Evolutionary conservation across 805 yeast genomes (phyloP), one percentile per base, ranked within the genome.

Genomic region (Sungouiozyma ichnusensis): DNA sequence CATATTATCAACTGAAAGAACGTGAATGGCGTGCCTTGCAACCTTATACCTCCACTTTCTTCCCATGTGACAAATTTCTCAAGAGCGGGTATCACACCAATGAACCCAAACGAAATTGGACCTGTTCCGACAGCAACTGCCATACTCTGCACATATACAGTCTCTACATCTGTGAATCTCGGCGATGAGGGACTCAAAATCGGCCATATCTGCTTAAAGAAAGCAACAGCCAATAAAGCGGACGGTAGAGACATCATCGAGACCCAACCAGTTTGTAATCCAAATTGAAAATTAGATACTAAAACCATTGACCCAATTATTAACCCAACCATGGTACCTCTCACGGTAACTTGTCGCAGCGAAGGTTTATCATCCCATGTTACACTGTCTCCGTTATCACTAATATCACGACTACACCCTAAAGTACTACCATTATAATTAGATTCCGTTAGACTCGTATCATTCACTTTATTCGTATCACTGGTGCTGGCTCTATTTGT

Each of bases 91-190:
- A 92, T 73, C 3, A 94, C 88, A 1, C 98, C 98, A 16, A 90
- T 94, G 48, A 90, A 76, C 0, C 97, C 97, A 62, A 83, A 90
- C 0, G 96, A 94, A 47, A 90, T 67, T 0, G 98, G 98, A 0
- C 97, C 97, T 0, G 98, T 92, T 1, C 98, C 98, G 1, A 85
- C 94, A 0, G 97, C 97, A 4, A 92, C 97, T 0, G 97, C 86
- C 24, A 90, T 77, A 60, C 95, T 85, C 58, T 86, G 96, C 1
- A 85, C 81, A 56, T 76, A 85, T 4, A 90, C 97, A 54, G 87
- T 90, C 57, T 92, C 97, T n/a, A 85, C 95, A 48, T 86, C 96
- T 0, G 92, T 76, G 53, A 77, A 76, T 1, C 79, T 78, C 32
- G 61, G 62, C 5, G 51, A 48, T 11, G 71, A 42, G 3, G 58